Evolutionary conservation across 2,329 filamentous ascomycete species (phyloP).

Genomic region (Colletotrichum sansevieriae): DNA sequence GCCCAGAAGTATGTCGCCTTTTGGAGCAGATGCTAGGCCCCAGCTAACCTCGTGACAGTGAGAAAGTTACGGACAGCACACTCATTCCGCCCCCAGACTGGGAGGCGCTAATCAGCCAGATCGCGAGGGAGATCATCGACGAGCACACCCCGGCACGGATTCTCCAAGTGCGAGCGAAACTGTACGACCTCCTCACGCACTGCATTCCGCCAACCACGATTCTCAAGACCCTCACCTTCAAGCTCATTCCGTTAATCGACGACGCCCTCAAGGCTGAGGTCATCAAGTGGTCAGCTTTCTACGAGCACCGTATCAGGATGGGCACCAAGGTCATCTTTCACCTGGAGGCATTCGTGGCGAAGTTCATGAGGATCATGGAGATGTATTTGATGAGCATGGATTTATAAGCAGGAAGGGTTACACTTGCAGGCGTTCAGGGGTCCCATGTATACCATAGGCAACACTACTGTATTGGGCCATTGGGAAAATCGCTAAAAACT

Average conservation of each 20-base stretch:
- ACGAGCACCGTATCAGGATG: conserved; percentile 92
- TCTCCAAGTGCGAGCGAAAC: conserved; percentile 87
- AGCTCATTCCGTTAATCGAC: conserved; percentile 87
- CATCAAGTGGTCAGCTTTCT: conserved; percentile 96
- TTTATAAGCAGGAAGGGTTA: conserved; percentile 55
- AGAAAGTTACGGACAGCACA: conserved; percentile 89
- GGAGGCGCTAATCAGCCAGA: conserved; percentile 90
- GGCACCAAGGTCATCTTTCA: conserved; percentile 98
- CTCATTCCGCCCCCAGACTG: conserved; percentile 95
- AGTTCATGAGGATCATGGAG: conserved; percentile 97
- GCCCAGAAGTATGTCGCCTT: conserved; percentile 85
- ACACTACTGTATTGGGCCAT: conserved; percentile 12
- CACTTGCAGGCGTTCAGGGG: conserved; percentile 45
- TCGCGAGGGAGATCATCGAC: conserved; percentile 92
- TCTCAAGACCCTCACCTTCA: conserved; percentile 94
- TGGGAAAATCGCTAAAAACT: conserved; percentile 1
- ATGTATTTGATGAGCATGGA: conserved; percentile 93
- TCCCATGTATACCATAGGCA: conserved; percentile 9
- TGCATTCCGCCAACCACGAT: conserved; percentile 97
- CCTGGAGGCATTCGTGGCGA: conserved; percentile 96
- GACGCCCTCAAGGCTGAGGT: conserved; percentile 92
- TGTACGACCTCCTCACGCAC: conserved; percentile 97
- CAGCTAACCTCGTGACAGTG: conserved; percentile 67
- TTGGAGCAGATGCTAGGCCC: not conserved
- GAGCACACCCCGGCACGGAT: conserved; percentile 94